Evolutionary conservation across 2,329 filamentous ascomycete genomes (phyloP), one percentile per base, ranked within the genome.

Genomic region (Alternaria postmessia): DNA sequence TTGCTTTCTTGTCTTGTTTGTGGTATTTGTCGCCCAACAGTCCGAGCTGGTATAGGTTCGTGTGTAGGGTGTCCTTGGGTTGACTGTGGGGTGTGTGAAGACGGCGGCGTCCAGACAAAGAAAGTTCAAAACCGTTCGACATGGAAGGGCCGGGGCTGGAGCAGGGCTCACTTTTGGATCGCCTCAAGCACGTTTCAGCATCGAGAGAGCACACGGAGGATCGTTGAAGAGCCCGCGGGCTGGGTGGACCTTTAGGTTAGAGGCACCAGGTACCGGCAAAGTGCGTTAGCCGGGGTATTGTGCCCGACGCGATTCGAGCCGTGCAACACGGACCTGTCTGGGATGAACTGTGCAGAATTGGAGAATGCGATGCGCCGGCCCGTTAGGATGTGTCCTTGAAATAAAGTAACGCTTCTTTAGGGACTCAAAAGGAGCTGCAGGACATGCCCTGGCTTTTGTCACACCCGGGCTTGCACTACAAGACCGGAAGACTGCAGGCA

Each of bases 111-210:
- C 63, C 66, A 73, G 74, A 70, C 67, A 72, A 73, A 74, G 75
- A 70, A 64, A 62, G 61, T 64, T 71, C 66, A 67, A 70, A 68
- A 58, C 66, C 70, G 72, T 68, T 74, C 73, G 76, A 78, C 76
- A 78, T 78, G 75, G 74, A 70, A 72, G 32, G 57, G 62, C 59
- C 56, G 58, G 64, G 68, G 58, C 68, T 65, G 70, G 67, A 68
- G 66, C 67, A 65, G 65, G 62, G 66, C 71, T 67, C 68, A 71
- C 65, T 66, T 70, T 75, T 73, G 58, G 72, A 70, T 75, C 72
- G 75, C 75, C 70, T 78, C 76, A 78, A 70, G 67, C 68, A 72
- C 71, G 76, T 78, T 78, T 78, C 76, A 78, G 73, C 72, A 77
- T 75, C 60, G 60, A 76, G 68, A 72, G 66, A 69, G 67, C 63